Evolutionary conservation across 257 asterid species (phyloP).

Genomic region (Solanum tarapatanum): DNA sequence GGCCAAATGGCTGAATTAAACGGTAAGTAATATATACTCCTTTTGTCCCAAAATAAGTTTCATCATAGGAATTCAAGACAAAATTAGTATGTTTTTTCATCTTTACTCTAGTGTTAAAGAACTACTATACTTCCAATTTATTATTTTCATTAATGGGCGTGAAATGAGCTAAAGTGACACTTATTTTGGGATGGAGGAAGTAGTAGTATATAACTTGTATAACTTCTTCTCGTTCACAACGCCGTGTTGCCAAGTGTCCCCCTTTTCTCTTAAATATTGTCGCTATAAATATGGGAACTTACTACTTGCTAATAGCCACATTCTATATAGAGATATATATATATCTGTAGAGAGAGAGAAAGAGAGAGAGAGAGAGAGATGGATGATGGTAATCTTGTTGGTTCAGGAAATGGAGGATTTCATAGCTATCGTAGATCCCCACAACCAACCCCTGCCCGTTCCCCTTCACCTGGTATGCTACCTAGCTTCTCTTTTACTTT

Average conservation of each 20-base stretch:
- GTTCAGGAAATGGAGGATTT: constrained; percentile 42
- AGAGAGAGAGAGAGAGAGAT: background rate
- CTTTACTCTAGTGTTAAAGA: background rate
- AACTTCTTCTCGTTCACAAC: constrained; percentile 40
- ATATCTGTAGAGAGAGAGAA: background rate
- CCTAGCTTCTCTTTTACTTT: background rate
- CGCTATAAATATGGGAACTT: constrained; percentile 22
- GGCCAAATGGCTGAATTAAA: background rate
- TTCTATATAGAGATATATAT: background rate
- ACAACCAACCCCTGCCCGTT: constrained; percentile 7
- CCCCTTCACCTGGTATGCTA: background rate
- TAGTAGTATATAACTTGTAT: background rate
- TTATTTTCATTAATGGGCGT: background rate
- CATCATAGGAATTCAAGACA: background rate
- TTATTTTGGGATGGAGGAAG: background rate
- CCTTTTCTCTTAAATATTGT: background rate
- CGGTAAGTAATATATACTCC: background rate
- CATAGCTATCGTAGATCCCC: constrained; percentile 45
- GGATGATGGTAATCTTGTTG: constrained; percentile 6
- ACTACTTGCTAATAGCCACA: constrained; percentile 1
- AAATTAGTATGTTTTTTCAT: background rate
- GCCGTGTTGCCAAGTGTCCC: constrained; percentile 45
- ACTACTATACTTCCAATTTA: background rate
- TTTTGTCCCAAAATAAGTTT: background rate
- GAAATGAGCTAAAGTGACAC: background rate